A percentile compares a stretch with the other conserved stretches of the same genome.
Conservation (phyloP, 495 filamentous ascomycete genomes). For the Penicillium turbatum region DNA sequence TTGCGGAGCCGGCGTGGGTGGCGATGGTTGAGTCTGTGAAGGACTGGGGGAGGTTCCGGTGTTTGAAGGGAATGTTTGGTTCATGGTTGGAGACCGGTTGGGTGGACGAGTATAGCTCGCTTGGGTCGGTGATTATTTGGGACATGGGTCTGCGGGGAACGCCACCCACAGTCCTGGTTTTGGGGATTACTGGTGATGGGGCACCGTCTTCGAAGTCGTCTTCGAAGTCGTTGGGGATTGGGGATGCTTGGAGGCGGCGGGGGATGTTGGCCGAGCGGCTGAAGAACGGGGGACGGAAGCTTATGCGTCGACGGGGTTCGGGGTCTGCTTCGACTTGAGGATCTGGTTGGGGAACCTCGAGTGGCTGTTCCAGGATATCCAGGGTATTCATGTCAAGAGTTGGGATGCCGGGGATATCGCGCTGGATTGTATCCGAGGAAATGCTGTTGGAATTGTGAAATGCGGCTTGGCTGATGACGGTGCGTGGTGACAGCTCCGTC, state of each 20-base stretch:
- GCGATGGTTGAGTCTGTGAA: constrained; percentile 18
- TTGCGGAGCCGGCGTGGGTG: constrained; percentile 12
- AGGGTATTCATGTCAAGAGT: constrained; percentile 31
- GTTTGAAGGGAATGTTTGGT: constrained; percentile 1
- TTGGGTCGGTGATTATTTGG: constrained; percentile 19
- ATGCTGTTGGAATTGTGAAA: constrained; percentile 30
- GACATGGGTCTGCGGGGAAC: constrained; percentile 14
- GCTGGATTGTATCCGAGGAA: constrained; percentile 24
- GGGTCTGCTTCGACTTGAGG: constrained; percentile 25
- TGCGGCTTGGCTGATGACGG: constrained; percentile 9
- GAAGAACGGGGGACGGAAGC: constrained; percentile 38
- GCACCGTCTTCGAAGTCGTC: constrained; percentile 33
- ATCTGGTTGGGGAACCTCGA: constrained; percentile 11
- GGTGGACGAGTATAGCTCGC: constrained; percentile 10
- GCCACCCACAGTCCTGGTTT: constrained; percentile 21
- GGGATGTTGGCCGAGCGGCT: constrained; percentile 21
- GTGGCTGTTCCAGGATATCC: constrained; percentile 16
- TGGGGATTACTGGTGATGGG: constrained; percentile 37
- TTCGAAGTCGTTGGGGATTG: constrained; percentile 18
- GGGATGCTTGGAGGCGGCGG: constrained; percentile 28
- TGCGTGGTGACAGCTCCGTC: constrained; percentile 10
- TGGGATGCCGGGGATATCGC: constrained; percentile 28
- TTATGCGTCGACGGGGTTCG: constrained; percentile 31
- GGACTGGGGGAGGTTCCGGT: constrained; percentile 26
- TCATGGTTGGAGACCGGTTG: constrained; percentile 6